Evolutionary conservation across 2,329 filamentous ascomycete genomes (phyloP).

Genomic region (Akanthomyces uredinophilus): DNA sequence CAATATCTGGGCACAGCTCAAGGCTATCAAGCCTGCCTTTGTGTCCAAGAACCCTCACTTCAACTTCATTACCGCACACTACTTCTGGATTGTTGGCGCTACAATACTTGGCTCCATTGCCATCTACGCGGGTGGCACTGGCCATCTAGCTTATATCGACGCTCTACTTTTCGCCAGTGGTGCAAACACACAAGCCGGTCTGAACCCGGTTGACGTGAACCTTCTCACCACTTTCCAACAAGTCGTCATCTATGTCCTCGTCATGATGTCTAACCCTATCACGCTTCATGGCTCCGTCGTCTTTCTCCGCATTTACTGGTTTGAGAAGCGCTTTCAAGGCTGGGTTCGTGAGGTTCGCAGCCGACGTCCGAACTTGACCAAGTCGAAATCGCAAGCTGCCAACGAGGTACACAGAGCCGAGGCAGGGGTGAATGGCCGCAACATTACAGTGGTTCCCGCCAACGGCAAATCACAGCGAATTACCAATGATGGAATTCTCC

Average conservation of each 20-base stretch:
- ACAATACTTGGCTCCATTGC: slow-evolving; percentile 71
- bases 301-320: slow-evolving; percentile 93
- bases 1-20: slow-evolving; percentile 38
- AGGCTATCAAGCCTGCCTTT: slow-evolving; percentile 51
- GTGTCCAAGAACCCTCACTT: slow-evolving; percentile 60
- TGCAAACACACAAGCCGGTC: slow-evolving; percentile 81
- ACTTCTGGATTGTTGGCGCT: slow-evolving; percentile 75
- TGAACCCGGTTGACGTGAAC: slow-evolving; percentile 76
- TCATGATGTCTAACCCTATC: slow-evolving; percentile 76
- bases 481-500: slow-evolving; percentile 56
- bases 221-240: slow-evolving; percentile 66
- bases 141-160: slow-evolving; percentile 72
- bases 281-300: slow-evolving; percentile 82
- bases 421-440: slow-evolving; percentile 58
- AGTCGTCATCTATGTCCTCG: slow-evolving; percentile 63
- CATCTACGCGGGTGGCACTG: slow-evolving; percentile 56
- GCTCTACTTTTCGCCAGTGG: slow-evolving; percentile 84
- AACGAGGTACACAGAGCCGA: slow-evolving; percentile 47
- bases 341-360: slow-evolving; percentile 68
- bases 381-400: slow-evolving; percentile 50
- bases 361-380: slow-evolving; percentile 58
- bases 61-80: slow-evolving; percentile 79
- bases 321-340: slow-evolving; percentile 89
- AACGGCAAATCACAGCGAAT: slow-evolving; percentile 50
- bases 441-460: slow-evolving; percentile 61